Evolutionary conservation across 2,329 filamentous ascomycete species (phyloP).

Genomic region (Penicillium sclerotigenum): DNA sequence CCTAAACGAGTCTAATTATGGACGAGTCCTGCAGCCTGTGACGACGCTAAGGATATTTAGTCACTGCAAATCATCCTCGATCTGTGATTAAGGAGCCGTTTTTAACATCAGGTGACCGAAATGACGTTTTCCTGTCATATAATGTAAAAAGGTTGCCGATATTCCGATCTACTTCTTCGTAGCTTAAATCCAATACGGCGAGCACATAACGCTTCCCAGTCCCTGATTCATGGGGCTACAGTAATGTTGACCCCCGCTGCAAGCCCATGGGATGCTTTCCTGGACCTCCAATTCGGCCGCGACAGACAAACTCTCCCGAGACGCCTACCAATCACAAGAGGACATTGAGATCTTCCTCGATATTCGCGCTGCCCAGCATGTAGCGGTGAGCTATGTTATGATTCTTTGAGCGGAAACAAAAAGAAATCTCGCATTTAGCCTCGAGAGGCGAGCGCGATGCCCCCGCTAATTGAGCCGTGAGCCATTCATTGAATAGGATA

Average conservation of each 20-base stretch:
- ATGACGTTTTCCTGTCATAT: background rate
- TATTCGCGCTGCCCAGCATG: slow-evolving; percentile 16
- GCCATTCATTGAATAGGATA: background rate
- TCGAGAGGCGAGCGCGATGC: background rate
- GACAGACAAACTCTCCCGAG: slow-evolving; percentile 9
- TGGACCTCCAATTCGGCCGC: slow-evolving; percentile 2
- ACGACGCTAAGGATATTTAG: background rate
- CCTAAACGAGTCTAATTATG: slow-evolving; percentile 14
- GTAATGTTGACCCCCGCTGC: background rate
- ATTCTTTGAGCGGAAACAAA: slow-evolving; percentile 1
- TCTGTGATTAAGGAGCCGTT: background rate
- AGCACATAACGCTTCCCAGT: background rate
- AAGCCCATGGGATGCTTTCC: slow-evolving; percentile 11
- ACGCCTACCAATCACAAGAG: slow-evolving; percentile 16
- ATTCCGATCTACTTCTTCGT: background rate
- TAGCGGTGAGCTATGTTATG: slow-evolving; percentile 25
- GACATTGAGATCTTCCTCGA: background rate
- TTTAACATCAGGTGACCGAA: slow-evolving; percentile 7
- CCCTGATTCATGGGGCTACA: slow-evolving; percentile 10
- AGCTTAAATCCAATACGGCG: slow-evolving; percentile 3
- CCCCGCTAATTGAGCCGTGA: slow-evolving; percentile 2
- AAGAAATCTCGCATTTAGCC: background rate
- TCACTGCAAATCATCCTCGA: slow-evolving; percentile 5
- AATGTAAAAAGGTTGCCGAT: slow-evolving; percentile 2
- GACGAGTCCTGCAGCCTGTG: slow-evolving; percentile 4